Percentiles rank a stretch among this genome's conserved stretches.
phyloP scores from a whole-genome alignment of 2,329 filamentous ascomycete genomes.

The Curvularia lunata region DNA sequence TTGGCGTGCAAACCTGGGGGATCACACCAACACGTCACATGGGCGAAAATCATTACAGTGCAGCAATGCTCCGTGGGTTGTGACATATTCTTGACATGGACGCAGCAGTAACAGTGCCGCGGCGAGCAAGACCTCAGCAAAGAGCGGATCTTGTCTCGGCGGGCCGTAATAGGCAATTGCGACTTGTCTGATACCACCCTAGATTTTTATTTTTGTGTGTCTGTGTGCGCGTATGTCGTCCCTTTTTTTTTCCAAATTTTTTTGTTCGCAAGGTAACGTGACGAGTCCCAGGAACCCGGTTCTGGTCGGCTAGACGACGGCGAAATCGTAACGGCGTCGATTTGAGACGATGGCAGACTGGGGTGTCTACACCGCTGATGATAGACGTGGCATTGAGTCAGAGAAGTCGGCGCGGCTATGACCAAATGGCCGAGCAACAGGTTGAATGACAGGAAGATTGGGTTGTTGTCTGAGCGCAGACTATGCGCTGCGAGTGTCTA shows the following conservation, averaged over 20 bases:
- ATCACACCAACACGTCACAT: constrained; percentile 9
- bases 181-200: background rate
- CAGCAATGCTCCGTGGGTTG: background rate
- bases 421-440: constrained; percentile 5
- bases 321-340: constrained; percentile 14
- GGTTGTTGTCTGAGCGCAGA: background rate
- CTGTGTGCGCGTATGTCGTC: background rate
- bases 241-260: background rate
- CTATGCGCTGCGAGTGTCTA: constrained; percentile 1
- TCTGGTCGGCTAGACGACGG: constrained; percentile 14
- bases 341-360: constrained; percentile 16
- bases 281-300: constrained; percentile 20
- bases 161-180: background rate
- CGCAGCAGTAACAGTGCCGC: constrained; percentile 7
- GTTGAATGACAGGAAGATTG: constrained; percentile 1
- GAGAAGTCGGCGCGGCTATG: background rate
- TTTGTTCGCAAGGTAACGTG: constrained; percentile 2
- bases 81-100: background rate
- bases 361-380: constrained; percentile 11
- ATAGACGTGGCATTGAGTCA: constrained; percentile 17
- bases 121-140: background rate
- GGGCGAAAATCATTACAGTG: constrained; percentile 5
- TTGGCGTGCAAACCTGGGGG: constrained; percentile 5
- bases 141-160: background rate
- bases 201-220: background rate